Evolutionary conservation across 768 basidiomycete genomes (phyloP), one percentile per base, ranked within the genome.

Genomic region (Galerina marginata): DNA sequence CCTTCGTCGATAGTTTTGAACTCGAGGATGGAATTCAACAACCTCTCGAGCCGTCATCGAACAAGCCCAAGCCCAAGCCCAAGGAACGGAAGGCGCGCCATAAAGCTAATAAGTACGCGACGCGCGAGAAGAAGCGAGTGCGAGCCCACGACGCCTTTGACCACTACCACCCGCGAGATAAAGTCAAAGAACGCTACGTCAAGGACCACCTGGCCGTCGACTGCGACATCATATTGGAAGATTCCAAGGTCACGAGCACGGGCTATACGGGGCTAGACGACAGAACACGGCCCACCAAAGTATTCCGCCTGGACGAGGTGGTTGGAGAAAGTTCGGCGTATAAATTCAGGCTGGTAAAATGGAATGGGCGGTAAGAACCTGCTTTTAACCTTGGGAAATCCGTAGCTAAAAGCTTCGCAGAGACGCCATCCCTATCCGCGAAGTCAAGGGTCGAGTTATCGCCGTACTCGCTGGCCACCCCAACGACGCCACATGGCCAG

Each of bases 391-490:
- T n/a, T n/a, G n/a, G n/a, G n/a, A n/a, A n/a, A n/a, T n/a, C n/a
- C n/a, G n/a, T n/a, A n/a, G n/a, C n/a, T n/a, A n/a, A n/a, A n/a
- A n/a, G n/a, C 20, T 20, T 20, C 2, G 20, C 20, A 20, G 20
- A 2, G 20, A 20, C 2, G 20, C 20, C 20, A 20, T 20, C 2
- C 20, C 20, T 2, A 20, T 20, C 20, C 20, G 20, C 20, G 40
- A 42, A 1, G n/a, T 2, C 47, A 4, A 55, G 38, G 6, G 29
- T 2, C 4, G 44, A 9, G 2, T 4, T 3, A 36, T 55, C 16
- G 53, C 14, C 1, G n/a, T 61, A 6, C 47, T 61, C 3, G 54
- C 54, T 1, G 60, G 60, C 1, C 46, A 40, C 6, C 54, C 60
- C 2, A 26, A 48, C 3, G 54, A 15, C n/a, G 4, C 15, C 11